A percentile compares a stretch with the other conserved stretches of the same genome.
phyloP scores from a whole-genome alignment of 225 moss, liverwort and hornwort genomes.

The Thuidium tamariscinum region DNA sequence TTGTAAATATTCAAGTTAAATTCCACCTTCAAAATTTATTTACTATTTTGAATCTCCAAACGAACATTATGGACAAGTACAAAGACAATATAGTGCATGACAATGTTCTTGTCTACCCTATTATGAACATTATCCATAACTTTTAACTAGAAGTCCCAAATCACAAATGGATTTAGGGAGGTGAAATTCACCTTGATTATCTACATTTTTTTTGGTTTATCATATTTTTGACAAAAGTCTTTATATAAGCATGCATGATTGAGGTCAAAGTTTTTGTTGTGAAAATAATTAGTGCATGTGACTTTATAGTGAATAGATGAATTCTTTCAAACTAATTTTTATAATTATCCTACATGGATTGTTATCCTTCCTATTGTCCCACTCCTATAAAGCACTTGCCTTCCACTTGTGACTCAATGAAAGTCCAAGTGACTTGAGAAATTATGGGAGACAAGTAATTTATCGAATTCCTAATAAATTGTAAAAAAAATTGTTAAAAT shows the following conservation, averaged over 20 bases:
- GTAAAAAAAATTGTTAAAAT: background rate
- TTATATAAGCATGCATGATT: background rate
- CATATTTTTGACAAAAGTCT: fast-evolving
- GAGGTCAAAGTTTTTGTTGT: background rate
- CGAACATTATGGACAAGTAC: background rate
- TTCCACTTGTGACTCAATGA: too few species aligned
- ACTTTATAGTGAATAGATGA: too few species aligned
- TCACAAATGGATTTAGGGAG: background rate
- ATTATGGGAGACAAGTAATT: background rate
- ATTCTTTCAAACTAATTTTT: background rate
- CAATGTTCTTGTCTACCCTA: fast-evolving
- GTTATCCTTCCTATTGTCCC: fast-evolving
- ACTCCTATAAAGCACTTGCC: background rate
- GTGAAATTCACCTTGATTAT: fast-evolving
- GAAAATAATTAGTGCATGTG: too few species aligned
- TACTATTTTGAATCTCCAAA: too few species aligned
- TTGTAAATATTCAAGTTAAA: background rate
- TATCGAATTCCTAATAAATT: background rate
- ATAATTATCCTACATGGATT: background rate
- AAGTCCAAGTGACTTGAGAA: background rate
- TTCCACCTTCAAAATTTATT: background rate
- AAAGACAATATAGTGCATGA: background rate
- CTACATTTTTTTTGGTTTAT: fast-evolving
- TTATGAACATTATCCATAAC: background rate
- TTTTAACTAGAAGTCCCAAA: background rate